phyloP scores from a whole-genome alignment of 2,329 filamentous ascomycete species.

The Colletotrichum sublineola region DNA sequence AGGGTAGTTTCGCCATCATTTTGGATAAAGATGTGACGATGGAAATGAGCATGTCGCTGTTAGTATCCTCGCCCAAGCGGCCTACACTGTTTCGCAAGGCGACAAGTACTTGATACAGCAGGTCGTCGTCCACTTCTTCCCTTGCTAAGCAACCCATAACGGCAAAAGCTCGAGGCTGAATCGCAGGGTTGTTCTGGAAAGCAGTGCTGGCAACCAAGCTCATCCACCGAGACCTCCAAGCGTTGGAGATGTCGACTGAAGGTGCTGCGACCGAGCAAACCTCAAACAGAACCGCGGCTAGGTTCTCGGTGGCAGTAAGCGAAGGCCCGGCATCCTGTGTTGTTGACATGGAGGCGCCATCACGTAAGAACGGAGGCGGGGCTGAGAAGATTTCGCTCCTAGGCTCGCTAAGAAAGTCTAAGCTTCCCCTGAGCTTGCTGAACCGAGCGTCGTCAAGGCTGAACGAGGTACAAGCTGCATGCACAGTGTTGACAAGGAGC shows the following conservation, averaged over 20 bases:
- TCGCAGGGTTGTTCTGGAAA: conserved; percentile 79
- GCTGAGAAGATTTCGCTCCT: conserved; percentile 70
- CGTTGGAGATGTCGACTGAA: conserved; percentile 74
- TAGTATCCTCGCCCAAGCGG: conserved; percentile 74
- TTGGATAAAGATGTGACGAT: conserved; percentile 77
- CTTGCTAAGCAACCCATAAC: conserved; percentile 79
- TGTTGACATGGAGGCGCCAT: conserved; percentile 67
- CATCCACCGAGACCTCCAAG: conserved; percentile 81
- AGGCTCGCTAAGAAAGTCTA: conserved; percentile 72
- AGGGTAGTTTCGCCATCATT: conserved; percentile 78
- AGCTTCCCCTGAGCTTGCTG: conserved; percentile 66
- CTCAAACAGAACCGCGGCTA: conserved; percentile 73
- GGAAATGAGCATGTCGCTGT: conserved; percentile 76
- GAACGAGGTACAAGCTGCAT: conserved; percentile 77
- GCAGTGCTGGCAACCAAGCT: conserved; percentile 79
- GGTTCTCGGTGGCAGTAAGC: conserved; percentile 70
- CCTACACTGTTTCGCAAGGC: conserved; percentile 74
- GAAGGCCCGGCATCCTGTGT: conserved; percentile 65
- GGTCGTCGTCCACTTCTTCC: conserved; percentile 79
- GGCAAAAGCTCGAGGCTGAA: conserved; percentile 77
- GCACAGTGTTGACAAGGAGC: conserved; percentile 75
- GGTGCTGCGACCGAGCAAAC: conserved; percentile 74
- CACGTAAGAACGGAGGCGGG: conserved; percentile 60
- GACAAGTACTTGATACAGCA: conserved; percentile 78
- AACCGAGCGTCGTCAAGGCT: conserved; percentile 70